Percentiles rank a stretch among this genome's conserved stretches.
Evolutionary conservation across 352 stramenopile genomes (phyloP).

Genomic region (Globisporangium mamillatum): DNA sequence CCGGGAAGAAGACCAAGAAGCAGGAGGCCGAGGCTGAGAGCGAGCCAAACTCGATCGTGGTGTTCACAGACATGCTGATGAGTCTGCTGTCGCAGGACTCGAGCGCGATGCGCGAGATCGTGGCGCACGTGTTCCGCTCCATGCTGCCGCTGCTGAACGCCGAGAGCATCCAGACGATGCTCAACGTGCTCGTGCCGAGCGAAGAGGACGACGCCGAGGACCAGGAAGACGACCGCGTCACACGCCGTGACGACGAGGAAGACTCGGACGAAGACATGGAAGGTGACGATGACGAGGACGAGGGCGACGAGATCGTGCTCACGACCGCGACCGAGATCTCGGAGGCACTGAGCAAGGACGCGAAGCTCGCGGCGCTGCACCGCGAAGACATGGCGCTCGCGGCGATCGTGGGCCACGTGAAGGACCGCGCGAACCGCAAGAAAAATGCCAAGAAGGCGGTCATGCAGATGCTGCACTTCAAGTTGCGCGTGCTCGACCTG

Average conservation of each 20-base stretch:
- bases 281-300: conserved; percentile 34
- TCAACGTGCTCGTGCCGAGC: conserved; percentile 56
- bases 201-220: conserved; percentile 29
- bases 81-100: conserved; percentile 82
- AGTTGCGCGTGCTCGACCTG: conserved; percentile 80
- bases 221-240: conserved; percentile 29
- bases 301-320: conserved; percentile 61
- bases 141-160: conserved; percentile 63
- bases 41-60: conserved; percentile 54
- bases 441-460: conserved; percentile 66
- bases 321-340: conserved; percentile 59
- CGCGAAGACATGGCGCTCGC: conserved; percentile 76
- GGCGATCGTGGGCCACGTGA: conserved; percentile 78
- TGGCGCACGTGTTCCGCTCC: conserved; percentile 76
- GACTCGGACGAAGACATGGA: conserved; percentile 47
- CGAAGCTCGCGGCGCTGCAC: conserved; percentile 65
- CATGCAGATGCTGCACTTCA: conserved; percentile 80
- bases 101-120: conserved; percentile 80
- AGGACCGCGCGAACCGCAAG: conserved; percentile 69
- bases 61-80: conserved; percentile 81
- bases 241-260: conserved; percentile 26
- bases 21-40: conserved; percentile 13
- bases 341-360: conserved; percentile 61
- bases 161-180: conserved; percentile 65
- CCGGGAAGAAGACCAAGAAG: conserved; percentile 30